Evolutionary conservation across 2,329 filamentous ascomycete species (phyloP), one percentile per base, ranked within the genome.

Genomic region (Hypoxylon sp.): DNA sequence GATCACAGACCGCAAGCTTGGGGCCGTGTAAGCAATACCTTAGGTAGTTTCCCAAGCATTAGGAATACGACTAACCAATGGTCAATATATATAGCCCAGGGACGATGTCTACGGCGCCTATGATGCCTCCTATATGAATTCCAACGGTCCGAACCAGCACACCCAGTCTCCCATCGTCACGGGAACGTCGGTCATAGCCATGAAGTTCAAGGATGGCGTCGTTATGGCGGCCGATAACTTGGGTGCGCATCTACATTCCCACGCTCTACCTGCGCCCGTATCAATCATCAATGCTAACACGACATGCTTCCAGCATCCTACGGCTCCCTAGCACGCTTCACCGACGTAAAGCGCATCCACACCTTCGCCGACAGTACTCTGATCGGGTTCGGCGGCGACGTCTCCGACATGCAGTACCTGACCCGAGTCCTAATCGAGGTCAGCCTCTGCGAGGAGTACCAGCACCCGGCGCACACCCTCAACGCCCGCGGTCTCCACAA

Each of bases 371-470:
- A 90, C 72, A 89, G 90, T 72, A 90, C 93, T 30, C 88, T 98
- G 67, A 87, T 99, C 77, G 96, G 96, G 76, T 97, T 98, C 83
- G 93, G 94, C 80, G 96, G 96, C 80, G 96, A 99, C 84, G 91
- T 99, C 75, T 97, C 93, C 72, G 96, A 99, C 85, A 98, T 99
- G 96, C 96, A 99, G 85, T 97, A 97, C 85, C 90, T 99, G 74
- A 92, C 97, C 87, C 91, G 96, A 75, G 89, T 97, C 77, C 91
- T 99, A 74, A 91, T 88, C 77, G 91, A 93, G 70, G 91, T 98
- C 75, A 90, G 92, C 79, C 93, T 97, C 80, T 87, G 91, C 80
- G 94, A 98, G 85, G 91, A 93, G 79, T 98, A 99, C 85, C 87
- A 86, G 51, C 62, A 63, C 64, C 78, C 76, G 69, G 80, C 74